These are phyloP conservation scores for Stromatinia cepivora DNA, from an alignment of 2,329 filamentous ascomycete species.

Conservation along the genomic window DNA sequence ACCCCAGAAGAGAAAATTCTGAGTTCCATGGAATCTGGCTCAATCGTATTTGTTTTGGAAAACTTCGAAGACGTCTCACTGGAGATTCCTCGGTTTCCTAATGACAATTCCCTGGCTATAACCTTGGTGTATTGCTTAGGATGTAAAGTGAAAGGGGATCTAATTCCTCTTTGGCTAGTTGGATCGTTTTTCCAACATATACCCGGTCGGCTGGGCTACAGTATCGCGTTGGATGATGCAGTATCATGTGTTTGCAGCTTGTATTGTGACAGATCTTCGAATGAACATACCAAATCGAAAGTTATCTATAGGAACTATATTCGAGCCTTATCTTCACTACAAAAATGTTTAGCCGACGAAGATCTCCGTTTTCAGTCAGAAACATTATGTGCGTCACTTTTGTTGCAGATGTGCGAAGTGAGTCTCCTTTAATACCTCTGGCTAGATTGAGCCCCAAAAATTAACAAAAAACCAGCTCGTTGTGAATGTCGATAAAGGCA, in stretches of 20 bases:
- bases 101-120: slow-evolving; percentile 19
- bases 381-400: slow-evolving; percentile 29
- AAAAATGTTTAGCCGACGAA: slow-evolving; percentile 15
- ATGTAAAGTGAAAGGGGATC: slow-evolving; percentile 19
- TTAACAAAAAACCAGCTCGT: slow-evolving; percentile 21
- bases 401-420: slow-evolving; percentile 30
- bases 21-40: too few relatives aligned
- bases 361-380: slow-evolving; percentile 20
- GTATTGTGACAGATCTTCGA: slow-evolving; percentile 20
- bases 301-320: slow-evolving; percentile 23
- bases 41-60: neutral
- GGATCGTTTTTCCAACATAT: slow-evolving; percentile 27
- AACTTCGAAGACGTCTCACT: neutral
- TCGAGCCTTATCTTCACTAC: slow-evolving; percentile 25
- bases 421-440: neutral
- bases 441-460: neutral
- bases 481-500: slow-evolving; percentile 24
- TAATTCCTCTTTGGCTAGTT: slow-evolving; percentile 22
- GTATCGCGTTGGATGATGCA: slow-evolving; percentile 28
- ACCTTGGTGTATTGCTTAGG: slow-evolving; percentile 26
- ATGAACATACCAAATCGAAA: slow-evolving; percentile 13
- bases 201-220: slow-evolving; percentile 25
- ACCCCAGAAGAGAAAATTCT: neutral
- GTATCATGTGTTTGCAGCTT: slow-evolving; percentile 26
- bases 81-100: slow-evolving; percentile 19